phyloP scores from a whole-genome alignment of 129 eudicot species.

The Logfia minima region DNA sequence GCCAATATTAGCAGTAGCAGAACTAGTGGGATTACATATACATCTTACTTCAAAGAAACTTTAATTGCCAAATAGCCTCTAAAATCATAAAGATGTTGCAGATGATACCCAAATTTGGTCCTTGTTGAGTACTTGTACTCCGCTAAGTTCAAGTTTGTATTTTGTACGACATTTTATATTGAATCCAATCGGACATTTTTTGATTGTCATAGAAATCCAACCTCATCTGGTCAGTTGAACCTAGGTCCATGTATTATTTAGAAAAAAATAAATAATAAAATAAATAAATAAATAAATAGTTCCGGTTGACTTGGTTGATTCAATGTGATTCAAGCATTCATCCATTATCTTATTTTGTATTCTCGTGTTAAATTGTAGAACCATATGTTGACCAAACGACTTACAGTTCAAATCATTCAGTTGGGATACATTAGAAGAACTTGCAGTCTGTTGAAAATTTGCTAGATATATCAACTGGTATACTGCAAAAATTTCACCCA shows the following conservation, averaged over 20 bases:
- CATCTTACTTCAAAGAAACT: background rate
- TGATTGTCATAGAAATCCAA: background rate
- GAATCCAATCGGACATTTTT: background rate
- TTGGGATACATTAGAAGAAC: no score
- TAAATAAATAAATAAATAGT: no score
- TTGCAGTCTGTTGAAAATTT: background rate
- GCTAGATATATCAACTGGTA: background rate
- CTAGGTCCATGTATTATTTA: no score
- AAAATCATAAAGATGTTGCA: background rate
- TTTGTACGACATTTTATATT: background rate
- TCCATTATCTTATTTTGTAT: no score
- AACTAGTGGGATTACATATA: conserved; percentile 12
- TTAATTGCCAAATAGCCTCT: background rate
- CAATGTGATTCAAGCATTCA: no score
- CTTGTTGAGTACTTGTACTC: background rate
- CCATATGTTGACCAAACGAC: no score
- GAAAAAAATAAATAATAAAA: no score
- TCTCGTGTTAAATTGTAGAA: no score
- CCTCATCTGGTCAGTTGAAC: no score
- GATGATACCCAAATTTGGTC: background rate
- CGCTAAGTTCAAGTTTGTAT: background rate
- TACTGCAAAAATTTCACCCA: background rate
- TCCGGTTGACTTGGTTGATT: no score
- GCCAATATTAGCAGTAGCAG: background rate
- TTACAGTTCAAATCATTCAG: no score